phyloP scores from a whole-genome alignment of 2,329 filamentous ascomycete species.

The Trichoderma breve region DNA sequence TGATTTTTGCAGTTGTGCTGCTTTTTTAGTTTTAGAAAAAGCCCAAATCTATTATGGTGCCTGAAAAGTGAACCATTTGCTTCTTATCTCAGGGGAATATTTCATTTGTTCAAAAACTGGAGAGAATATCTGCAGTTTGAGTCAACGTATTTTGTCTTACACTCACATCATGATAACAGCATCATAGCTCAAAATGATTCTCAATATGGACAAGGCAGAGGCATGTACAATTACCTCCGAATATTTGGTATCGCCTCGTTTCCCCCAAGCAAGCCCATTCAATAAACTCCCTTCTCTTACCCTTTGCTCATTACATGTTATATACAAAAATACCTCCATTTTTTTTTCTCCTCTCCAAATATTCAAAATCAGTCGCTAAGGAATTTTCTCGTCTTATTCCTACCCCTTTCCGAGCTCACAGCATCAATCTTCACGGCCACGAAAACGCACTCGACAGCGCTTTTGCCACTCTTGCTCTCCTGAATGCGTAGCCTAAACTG shows the following conservation, averaged over 20 bases:
- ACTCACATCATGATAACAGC: neutral
- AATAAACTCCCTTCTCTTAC: neutral
- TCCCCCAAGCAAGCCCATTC: neutral
- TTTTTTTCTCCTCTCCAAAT: neutral
- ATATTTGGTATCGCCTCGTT: neutral
- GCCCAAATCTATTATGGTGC: neutral
- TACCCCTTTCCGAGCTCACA: conserved; percentile 60
- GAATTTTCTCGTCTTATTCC: conserved; percentile 67
- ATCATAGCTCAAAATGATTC: neutral
- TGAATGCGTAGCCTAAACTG: conserved; percentile 73
- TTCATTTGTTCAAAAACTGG: neutral
- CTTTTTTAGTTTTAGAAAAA: neutral
- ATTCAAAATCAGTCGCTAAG: conserved; percentile 37
- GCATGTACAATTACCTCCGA: neutral
- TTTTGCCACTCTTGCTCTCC: conserved; percentile 46
- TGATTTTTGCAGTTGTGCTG: neutral
- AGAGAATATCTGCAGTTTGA: neutral
- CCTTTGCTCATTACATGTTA: neutral
- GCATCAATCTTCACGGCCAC: conserved; percentile 76
- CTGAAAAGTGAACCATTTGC: neutral
- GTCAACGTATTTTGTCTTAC: neutral
- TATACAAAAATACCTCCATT: neutral
- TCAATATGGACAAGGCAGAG: neutral
- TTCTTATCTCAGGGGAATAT: neutral
- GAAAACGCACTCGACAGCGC: conserved; percentile 66